Conservation (phyloP, 345 rosid species). For the Cochlearia excelsa region DNA sequence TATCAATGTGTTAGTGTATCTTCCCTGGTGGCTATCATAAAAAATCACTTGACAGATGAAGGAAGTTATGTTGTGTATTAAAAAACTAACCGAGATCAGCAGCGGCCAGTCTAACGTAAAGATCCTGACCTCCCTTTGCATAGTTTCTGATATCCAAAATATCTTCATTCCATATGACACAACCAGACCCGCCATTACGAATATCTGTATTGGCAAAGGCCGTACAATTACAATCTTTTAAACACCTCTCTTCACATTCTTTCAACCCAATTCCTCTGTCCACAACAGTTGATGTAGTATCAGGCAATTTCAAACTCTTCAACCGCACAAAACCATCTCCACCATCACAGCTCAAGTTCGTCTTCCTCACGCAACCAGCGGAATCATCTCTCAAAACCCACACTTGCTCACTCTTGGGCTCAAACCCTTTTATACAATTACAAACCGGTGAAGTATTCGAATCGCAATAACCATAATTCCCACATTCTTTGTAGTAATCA, state of each 20-base stretch:
- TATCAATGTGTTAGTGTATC: no score
- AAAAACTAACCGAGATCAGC: slow-evolving; percentile 61
- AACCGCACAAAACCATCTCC: slow-evolving; percentile 52
- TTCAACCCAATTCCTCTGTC: slow-evolving; percentile 34
- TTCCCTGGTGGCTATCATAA: no score
- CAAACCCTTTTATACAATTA: slow-evolving; percentile 51
- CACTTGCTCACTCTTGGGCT: slow-evolving; percentile 41
- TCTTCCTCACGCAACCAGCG: slow-evolving; percentile 53
- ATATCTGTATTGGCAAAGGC: slow-evolving; percentile 47
- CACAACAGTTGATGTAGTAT: slow-evolving; percentile 41
- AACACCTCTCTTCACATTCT: slow-evolving; percentile 43
- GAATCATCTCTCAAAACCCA: slow-evolving; percentile 53
- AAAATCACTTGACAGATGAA: no score
- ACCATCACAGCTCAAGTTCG: slow-evolving; percentile 39
- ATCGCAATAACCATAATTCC: slow-evolving; percentile 61
- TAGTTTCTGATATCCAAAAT: slow-evolving; percentile 41
- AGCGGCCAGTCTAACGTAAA: slow-evolving; percentile 71
- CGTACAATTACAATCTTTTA: slow-evolving; percentile 44
- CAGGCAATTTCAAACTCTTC: slow-evolving; percentile 69
- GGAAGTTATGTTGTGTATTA: no score
- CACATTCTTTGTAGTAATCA: slow-evolving; percentile 52
- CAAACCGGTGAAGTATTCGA: slow-evolving; percentile 54
- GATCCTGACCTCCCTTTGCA: slow-evolving; percentile 60
- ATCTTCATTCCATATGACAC: slow-evolving; percentile 52
- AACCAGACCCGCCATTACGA: slow-evolving; percentile 40